Conservation (phyloP, 495 filamentous ascomycete species). For the Neurospora sublineolata region DNA sequence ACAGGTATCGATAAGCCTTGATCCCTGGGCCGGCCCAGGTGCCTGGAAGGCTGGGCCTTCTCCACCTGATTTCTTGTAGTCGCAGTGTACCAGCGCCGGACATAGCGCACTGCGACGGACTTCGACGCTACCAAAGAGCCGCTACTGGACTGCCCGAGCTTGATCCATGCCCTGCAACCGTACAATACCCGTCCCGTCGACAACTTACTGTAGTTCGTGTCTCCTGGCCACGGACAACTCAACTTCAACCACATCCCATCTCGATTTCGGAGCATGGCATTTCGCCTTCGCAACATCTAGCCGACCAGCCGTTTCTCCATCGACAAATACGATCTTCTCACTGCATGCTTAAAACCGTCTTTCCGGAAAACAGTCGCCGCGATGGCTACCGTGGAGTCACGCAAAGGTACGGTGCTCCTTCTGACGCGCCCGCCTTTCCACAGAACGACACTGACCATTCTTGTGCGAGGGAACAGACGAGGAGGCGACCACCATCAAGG, state of each 20-base stretch:
- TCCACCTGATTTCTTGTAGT: background rate
- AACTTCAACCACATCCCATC: background rate
- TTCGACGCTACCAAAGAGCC: background rate
- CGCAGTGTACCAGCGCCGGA: background rate
- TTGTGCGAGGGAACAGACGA: constrained; percentile 23
- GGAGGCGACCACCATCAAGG: constrained; percentile 43
- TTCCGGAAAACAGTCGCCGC: constrained; percentile 7
- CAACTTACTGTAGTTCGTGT: too few species aligned
- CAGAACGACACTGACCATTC: background rate
- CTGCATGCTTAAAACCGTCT: background rate
- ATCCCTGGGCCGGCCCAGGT: background rate
- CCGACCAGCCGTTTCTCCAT: background rate
- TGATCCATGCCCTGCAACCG: background rate
- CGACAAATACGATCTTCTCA: background rate
- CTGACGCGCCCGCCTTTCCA: background rate
- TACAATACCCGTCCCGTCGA: background rate
- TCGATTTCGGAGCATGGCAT: background rate
- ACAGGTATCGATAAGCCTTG: background rate
- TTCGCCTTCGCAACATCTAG: background rate
- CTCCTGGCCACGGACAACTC: background rate
- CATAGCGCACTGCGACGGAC: background rate
- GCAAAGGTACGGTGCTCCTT: constrained; percentile 15
- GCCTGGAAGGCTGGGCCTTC: background rate
- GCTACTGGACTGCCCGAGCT: background rate
- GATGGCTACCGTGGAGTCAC: constrained; percentile 20